phyloP scores from a whole-genome alignment of 2,329 filamentous ascomycete species.

The Cladophialophora carrionii region DNA sequence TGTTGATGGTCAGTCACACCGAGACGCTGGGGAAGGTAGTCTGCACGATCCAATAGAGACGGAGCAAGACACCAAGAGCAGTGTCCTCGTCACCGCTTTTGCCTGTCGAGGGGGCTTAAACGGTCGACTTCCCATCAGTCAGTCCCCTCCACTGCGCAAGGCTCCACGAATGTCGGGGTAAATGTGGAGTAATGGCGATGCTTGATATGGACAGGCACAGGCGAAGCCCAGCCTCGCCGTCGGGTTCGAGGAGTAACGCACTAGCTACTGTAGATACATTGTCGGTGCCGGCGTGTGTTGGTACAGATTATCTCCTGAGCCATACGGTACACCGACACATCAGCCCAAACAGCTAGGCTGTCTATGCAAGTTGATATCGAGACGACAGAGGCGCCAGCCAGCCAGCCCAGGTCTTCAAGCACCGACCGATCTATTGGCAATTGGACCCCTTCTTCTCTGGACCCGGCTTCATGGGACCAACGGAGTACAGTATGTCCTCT shows the following conservation, averaged over 20 bases:
- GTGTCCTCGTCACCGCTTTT: neutral
- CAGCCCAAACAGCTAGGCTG: neutral
- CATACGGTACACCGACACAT: neutral
- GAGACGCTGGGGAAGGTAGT: neutral
- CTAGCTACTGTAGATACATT: too few species aligned
- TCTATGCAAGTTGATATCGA: neutral
- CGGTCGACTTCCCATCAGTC: neutral
- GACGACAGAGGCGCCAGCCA: slow-evolving; percentile 43
- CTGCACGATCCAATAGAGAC: neutral
- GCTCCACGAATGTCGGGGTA: slow-evolving; percentile 19
- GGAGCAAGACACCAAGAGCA: neutral
- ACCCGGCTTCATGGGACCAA: neutral
- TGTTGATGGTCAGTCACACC: neutral
- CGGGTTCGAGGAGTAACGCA: slow-evolving; percentile 48
- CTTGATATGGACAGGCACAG: neutral
- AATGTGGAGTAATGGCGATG: slow-evolving; percentile 20
- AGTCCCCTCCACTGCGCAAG: slow-evolving; percentile 2
- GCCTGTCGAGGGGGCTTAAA: neutral
- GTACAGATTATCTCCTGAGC: neutral
- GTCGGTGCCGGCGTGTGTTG: too few species aligned
- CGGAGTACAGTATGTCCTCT: neutral
- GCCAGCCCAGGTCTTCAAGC: neutral
- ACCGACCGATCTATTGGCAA: too few species aligned
- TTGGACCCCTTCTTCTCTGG: too few species aligned
- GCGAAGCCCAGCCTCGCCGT: slow-evolving; percentile 6